These are phyloP conservation scores for Fusarium lyarnte DNA, from an alignment of 2,329 filamentous ascomycete species.

Conservation along the genomic window DNA sequence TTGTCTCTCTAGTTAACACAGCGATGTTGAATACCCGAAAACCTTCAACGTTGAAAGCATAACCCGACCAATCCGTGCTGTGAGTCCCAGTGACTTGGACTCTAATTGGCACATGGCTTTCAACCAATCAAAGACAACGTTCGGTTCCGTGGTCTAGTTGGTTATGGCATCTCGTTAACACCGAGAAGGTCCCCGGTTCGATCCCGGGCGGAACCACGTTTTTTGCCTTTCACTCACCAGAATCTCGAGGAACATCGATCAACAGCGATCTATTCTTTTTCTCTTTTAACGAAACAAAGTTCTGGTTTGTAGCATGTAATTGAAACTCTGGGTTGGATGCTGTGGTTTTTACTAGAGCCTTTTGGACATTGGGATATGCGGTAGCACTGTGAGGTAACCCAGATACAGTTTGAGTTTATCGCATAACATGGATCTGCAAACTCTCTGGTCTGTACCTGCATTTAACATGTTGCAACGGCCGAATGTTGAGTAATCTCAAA, in stretches of 20 bases:
- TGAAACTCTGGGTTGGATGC: rapidly evolving
- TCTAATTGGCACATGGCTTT: rapidly evolving
- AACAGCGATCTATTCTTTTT: too few species aligned
- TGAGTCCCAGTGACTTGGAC: rapidly evolving
- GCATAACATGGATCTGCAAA: neutral
- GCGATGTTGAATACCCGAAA: neutral
- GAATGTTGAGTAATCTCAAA: too few species aligned
- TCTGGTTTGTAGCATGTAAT: rapidly evolving
- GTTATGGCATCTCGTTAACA: constrained; percentile 3
- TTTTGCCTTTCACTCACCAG: neutral
- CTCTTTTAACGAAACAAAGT: neutral
- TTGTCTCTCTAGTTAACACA: neutral
- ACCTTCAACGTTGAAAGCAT: neutral
- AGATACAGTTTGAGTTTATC: neutral
- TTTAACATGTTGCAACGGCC: rapidly evolving
- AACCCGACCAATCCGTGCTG: neutral
- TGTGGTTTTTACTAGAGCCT: neutral
- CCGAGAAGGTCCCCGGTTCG: neutral
- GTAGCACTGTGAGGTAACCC: too few species aligned
- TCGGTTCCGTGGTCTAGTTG: constrained; percentile 2
- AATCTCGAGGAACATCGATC: too few species aligned
- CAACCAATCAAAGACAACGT: neutral
- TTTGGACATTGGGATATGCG: too few species aligned
- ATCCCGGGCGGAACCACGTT: neutral
- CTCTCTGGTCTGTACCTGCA: neutral